Conservation (phyloP, 768 basidiomycete genomes). For the Lentinula raphanica region DNA sequence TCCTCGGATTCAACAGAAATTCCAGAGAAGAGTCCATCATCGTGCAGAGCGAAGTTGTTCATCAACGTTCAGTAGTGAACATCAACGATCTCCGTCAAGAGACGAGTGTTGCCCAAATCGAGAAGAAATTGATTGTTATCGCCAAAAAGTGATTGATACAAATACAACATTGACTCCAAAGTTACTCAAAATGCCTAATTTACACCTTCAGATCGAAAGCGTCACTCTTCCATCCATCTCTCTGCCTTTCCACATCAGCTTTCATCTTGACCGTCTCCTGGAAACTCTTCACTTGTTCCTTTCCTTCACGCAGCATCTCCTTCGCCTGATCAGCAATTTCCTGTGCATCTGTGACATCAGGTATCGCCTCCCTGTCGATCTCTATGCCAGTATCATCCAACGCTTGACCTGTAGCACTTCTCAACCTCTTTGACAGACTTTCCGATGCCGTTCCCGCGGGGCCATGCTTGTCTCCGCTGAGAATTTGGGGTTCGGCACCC, state of each 20-base stretch:
- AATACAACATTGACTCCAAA: too few relatives aligned
- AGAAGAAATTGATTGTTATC: too few relatives aligned
- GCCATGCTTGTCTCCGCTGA: constrained; percentile 62
- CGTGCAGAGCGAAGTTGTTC: too few relatives aligned
- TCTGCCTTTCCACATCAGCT: constrained; percentile 29
- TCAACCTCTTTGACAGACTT: constrained; percentile 30
- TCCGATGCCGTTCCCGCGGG: constrained; percentile 54
- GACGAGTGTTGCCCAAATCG: too few relatives aligned
- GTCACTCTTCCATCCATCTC: constrained; percentile 42
- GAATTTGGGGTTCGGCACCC: constrained; percentile 71
- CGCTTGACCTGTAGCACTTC: constrained; percentile 17
- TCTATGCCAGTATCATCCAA: constrained; percentile 23
- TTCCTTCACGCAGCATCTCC: constrained; percentile 27
- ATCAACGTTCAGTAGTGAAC: too few relatives aligned
- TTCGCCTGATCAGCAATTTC: constrained; percentile 21
- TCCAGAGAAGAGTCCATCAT: not conserved
- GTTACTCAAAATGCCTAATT: too few relatives aligned
- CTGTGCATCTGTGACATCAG: constrained; percentile 20
- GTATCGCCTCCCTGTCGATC: constrained; percentile 4
- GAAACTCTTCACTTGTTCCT: constrained; percentile 35
- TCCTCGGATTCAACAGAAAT: not conserved
- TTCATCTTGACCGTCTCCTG: constrained; percentile 39
- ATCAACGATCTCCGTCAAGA: too few relatives aligned
- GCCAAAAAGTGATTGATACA: too few relatives aligned
- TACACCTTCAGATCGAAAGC: constrained; percentile 27